Base-by-base conservation (phyloP, 192 early-diverging fungal genomes). In the Podila minutissima region DNA sequence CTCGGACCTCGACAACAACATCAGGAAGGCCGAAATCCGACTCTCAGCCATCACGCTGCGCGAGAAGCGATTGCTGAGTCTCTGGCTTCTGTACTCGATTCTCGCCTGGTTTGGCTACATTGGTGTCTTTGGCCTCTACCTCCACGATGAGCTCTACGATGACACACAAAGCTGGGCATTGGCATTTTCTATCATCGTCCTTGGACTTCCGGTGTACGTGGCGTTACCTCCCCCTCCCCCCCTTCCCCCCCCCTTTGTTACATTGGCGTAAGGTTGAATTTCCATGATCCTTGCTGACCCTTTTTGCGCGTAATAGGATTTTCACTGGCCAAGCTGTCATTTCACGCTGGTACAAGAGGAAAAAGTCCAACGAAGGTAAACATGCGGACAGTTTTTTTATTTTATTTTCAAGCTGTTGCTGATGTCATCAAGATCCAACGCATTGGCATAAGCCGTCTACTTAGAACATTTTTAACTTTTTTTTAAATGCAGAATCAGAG, bases 41-140 rank as follows among this genome's bases (percentile, higher is more conserved):
- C 86, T 93, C 55, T 87, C 88, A 48, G 91, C 90, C 72, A 90
- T 92, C 60, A 87, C 88, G 69, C 82, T 93, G 12, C 82, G 90
- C 11, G 88, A 93, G 64, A 87, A 84, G 20, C 70, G 86, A 19
- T 66, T 89, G 8, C 53, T 86, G 63, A 71, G 86, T 20, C 76
- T 84, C 57, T 93, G 88, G 85, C 81, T 92, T 17, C 84, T 87
- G 5, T 93, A 93, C 64, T 83, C 89, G 9, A 66, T 86, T 22
- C 62, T 92, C 2, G 62, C 83, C 3, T 94, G 92, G 83, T 62
- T 89, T 46, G 75, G 73, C 28, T 91, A 84, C 64, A 83, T 90
- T 2, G 79, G 74, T 15, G 82, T 89, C 61, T 88, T 84, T 66
- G 78, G 78, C 28, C 82, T 89, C 66, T 87, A 86, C 49, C 82